phyloP scores from a whole-genome alignment of 2,329 filamentous ascomycete species.

The Alternaria angustiovoidea region DNA sequence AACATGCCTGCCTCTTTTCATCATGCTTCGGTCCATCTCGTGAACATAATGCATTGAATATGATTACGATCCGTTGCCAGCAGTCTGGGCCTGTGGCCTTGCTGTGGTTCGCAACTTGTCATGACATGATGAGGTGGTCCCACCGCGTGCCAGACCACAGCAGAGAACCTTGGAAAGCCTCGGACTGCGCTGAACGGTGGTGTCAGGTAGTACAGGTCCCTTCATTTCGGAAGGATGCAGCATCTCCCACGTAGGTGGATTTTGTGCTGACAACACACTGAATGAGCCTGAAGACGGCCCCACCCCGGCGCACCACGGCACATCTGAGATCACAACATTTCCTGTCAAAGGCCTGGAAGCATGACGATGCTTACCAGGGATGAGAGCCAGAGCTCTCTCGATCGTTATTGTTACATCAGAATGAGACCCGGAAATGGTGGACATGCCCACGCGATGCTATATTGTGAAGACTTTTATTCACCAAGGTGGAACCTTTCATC shows the following conservation, averaged over 20 bases:
- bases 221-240: slow-evolving; percentile 52
- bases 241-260: slow-evolving; percentile 47
- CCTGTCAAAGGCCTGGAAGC: slow-evolving; percentile 31
- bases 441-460: slow-evolving; percentile 34
- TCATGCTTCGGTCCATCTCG: slow-evolving; percentile 21
- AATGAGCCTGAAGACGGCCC: slow-evolving; percentile 49
- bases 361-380: slow-evolving; percentile 37
- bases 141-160: slow-evolving; percentile 12
- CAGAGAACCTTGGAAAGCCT: slow-evolving; percentile 19
- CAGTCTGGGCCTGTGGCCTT: slow-evolving; percentile 25
- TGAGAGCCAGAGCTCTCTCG: slow-evolving; percentile 31
- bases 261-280: slow-evolving; percentile 46
- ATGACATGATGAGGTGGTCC: slow-evolving; percentile 25
- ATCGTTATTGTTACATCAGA: slow-evolving; percentile 28
- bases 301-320: slow-evolving; percentile 37
- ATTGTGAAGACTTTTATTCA: slow-evolving; percentile 35
- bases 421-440: slow-evolving; percentile 28
- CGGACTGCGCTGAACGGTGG: slow-evolving; percentile 23
- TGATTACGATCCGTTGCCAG: slow-evolving; percentile 16
- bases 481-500: slow-evolving; percentile 28
- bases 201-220: slow-evolving; percentile 46
- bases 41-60: slow-evolving; percentile 22
- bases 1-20: slow-evolving; percentile 30
- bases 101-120: slow-evolving; percentile 27
- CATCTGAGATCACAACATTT: slow-evolving; percentile 31